Conservation (phyloP, 75 land plant species). For the Pinus albicaulis region DNA sequence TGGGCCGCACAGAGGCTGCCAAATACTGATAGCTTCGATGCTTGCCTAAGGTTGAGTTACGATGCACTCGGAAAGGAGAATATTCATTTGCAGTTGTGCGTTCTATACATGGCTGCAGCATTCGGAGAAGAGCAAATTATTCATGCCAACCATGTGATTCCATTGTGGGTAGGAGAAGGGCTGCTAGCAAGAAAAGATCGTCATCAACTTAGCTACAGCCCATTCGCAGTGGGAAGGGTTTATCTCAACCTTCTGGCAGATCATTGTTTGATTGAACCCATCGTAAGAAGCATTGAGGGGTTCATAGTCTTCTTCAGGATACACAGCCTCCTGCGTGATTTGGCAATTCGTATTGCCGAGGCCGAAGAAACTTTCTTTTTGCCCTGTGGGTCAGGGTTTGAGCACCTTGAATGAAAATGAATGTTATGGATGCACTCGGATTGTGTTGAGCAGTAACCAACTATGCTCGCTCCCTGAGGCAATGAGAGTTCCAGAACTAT, state of each 20-base stretch:
- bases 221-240: background rate
- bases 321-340: conserved; percentile 10
- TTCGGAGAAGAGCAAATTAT: no score
- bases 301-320: background rate
- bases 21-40: no score
- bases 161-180: no score
- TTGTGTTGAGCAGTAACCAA: background rate
- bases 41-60: no score
- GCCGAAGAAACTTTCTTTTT: background rate
- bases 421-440: background rate
- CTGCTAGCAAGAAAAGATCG: no score
- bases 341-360: conserved; percentile 7
- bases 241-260: background rate
- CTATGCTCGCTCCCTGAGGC: background rate
- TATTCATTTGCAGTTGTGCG: no score
- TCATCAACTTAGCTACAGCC: background rate
- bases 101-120: no score
- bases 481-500: background rate
- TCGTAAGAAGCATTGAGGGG: background rate
- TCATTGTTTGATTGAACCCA: background rate
- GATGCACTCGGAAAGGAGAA: no score
- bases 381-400: background rate
- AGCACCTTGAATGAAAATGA: background rate
- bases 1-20: no score
- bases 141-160: no score